Percentiles rank a stretch among this genome's conserved stretches.
Evolutionary conservation across 2,329 filamentous ascomycete species (phyloP).

Genomic region (Fusarium anthophilum): DNA sequence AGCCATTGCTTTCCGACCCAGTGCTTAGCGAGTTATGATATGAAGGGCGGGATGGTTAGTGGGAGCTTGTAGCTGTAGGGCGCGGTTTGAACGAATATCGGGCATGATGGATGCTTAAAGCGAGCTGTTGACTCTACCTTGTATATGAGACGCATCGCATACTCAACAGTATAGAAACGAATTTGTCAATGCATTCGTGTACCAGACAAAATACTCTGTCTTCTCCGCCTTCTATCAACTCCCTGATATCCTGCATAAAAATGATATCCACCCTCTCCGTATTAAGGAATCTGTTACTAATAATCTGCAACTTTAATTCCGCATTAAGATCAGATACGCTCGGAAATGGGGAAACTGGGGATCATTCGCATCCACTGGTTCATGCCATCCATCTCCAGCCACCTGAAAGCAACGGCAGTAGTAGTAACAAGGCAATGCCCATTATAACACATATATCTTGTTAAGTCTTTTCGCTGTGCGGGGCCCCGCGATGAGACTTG

Average conservation of each 20-base stretch:
- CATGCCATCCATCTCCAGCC: not conserved
- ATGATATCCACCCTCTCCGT: not conserved
- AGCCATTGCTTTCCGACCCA: not conserved
- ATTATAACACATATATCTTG: not conserved
- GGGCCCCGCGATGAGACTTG: not conserved
- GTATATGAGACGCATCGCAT: not conserved
- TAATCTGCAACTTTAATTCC: not conserved
- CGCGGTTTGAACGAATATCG: not conserved
- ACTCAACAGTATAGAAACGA: accelerated
- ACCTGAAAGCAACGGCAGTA: not conserved
- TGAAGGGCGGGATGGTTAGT: not conserved
- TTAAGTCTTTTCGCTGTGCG: not conserved
- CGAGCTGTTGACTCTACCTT: not conserved
- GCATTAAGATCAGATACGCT: not conserved
- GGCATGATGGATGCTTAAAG: not conserved
- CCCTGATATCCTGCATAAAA: not conserved
- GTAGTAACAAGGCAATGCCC: not conserved
- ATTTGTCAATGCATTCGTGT: not conserved
- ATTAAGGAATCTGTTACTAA: not conserved
- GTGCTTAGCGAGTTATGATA: not conserved
- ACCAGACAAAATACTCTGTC: accelerated
- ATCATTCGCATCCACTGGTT: not conserved
- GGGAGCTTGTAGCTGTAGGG: not conserved
- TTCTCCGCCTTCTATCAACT: not conserved
- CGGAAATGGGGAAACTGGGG: not conserved